Percentiles rank a stretch among this genome's conserved stretches.
These are phyloP conservation scores for Hypoxylon rickii DNA, from an alignment of 495 filamentous ascomycete genomes.

Conservation along the genomic window DNA sequence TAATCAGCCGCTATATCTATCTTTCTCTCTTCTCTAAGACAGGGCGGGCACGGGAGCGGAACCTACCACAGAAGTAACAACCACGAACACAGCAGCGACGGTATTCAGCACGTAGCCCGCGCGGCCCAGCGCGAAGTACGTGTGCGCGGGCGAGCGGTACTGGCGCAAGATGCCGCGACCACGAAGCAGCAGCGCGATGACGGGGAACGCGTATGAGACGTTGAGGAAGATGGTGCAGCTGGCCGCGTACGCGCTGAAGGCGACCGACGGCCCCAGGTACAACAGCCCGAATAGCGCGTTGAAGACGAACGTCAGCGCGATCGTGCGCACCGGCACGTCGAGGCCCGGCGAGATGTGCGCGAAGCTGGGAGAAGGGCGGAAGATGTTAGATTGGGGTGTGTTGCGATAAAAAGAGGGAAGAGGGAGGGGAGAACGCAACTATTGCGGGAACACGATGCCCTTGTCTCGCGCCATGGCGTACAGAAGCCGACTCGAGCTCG, in stretches of 20 bases:
- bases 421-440: conserved; percentile 15
- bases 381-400: not conserved
- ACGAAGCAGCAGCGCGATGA: conserved; percentile 37
- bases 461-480: conserved; percentile 65
- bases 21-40: not conserved
- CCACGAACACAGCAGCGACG: conserved; percentile 35
- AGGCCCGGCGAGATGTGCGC: conserved; percentile 36
- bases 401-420: not conserved
- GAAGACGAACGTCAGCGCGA: conserved; percentile 40
- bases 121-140: conserved; percentile 31
- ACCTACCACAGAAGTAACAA: conserved; percentile 41
- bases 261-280: conserved; percentile 41
- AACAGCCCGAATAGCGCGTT: conserved; percentile 43
- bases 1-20: conserved; percentile 6
- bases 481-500: conserved; percentile 57
- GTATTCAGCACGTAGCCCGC: conserved; percentile 32
- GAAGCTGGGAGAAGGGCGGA: conserved; percentile 24
- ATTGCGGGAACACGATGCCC: conserved; percentile 51
- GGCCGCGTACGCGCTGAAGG: conserved; percentile 41
- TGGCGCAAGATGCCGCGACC: conserved; percentile 31
- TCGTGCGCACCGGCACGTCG: conserved; percentile 41
- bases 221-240: conserved; percentile 44
- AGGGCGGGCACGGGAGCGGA: not conserved
- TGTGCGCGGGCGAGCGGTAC: conserved; percentile 22
- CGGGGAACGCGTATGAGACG: conserved; percentile 41